Evolutionary conservation across 129 eudicot genomes (phyloP), one percentile per base, ranked within the genome.

Genomic region (Lonicera japonica): DNA sequence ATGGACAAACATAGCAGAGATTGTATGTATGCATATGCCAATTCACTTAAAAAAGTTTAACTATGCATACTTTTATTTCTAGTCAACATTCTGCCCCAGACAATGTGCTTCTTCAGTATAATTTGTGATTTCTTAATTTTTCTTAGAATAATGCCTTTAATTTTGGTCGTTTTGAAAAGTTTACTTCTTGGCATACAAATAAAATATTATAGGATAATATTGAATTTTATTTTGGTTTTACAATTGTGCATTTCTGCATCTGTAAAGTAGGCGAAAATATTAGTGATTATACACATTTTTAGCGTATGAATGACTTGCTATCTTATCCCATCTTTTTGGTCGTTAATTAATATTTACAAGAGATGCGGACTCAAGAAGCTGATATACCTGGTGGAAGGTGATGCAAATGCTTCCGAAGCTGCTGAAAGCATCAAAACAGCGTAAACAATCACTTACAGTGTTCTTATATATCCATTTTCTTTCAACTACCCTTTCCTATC

Each of bases 381-480:
- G 75, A 88, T 92, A 63, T 92, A 92, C 64, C 70, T 92, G 57
- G 92, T 92, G 68, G 96, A 92, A 80, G 96, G 99, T 64, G 95
- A 92, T 77, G 75, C 95, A 14, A 92, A 92, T 85, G 67, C 80
- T 59, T 85, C 81, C 29, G 95, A 85, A 74, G 92, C 83, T 67
- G 91, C 99, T 72, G 99, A 88, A 64, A 85, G 99, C 76, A 79
- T 92, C 71, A 92, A 92, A 80, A 88, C 99, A 64, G 99, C 99
- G 96, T 92, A 77, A 91, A 94, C 38, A 60, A 29, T 18, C 29
- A 59, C 61, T 64, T 43, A 17, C 15, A 41, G 10, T 25, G 2
- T 45, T 61, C 16, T 69, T 75, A 14, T 24, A 19, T 15, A 63
- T 17, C 45, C 46, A 41, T 52, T 34, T 71, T 48, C 25, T 60